Conservation (phyloP, 2,329 filamentous ascomycete species). For the Emergomyces orientalis region DNA sequence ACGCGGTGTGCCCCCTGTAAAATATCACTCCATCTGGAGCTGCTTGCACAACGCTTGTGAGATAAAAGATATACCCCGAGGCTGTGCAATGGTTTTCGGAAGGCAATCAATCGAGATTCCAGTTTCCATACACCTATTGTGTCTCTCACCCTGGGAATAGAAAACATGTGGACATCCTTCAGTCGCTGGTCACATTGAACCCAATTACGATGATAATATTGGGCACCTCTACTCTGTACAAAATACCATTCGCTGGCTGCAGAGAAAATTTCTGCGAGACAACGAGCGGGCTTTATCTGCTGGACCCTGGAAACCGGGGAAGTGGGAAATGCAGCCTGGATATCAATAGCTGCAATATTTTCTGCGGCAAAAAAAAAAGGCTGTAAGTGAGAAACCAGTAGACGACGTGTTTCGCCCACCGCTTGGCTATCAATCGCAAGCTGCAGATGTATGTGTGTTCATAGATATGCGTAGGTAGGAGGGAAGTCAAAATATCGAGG, state of each 20-base stretch:
- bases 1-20: not conserved
- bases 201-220: not conserved
- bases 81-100: not conserved
- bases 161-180: not conserved
- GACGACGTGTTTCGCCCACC: not conserved
- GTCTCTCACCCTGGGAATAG: not conserved
- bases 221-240: not conserved
- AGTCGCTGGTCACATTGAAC: not conserved
- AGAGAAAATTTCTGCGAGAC: not conserved
- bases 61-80: not conserved
- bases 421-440: not conserved
- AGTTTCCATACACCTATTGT: not conserved
- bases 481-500: not conserved
- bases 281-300: not conserved
- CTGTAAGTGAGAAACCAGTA: not conserved
- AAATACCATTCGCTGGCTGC: not conserved
- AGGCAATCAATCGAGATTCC: not conserved
- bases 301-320: not conserved
- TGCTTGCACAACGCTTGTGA: not conserved
- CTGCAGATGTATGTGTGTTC: not conserved
- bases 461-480: not conserved
- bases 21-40: not conserved
- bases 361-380: no score
- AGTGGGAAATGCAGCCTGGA: not conserved
- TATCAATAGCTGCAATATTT: not conserved